A percentile compares a stretch with the other conserved stretches of the same genome.
Conservation (phyloP, 257 asterid species). For the Ocimum tenuiflorum region DNA sequence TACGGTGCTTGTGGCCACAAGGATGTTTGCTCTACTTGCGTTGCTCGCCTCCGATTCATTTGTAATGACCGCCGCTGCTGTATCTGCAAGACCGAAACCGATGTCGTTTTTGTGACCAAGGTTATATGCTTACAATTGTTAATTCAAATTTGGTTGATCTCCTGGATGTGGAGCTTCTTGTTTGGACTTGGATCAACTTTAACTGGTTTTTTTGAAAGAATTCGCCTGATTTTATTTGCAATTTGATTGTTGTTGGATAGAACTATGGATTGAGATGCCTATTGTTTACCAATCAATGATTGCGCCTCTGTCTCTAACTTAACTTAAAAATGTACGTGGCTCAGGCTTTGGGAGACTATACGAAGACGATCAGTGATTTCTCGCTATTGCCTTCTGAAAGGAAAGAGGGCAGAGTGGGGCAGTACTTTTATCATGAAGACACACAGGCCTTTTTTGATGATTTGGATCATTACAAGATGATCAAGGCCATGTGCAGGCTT, state of each 20-base stretch:
- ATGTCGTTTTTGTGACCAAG: slow-evolving; percentile 79
- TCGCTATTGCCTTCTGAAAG: slow-evolving; percentile 53
- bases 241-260: not conserved
- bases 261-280: not conserved
- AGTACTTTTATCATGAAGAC: slow-evolving; percentile 88
- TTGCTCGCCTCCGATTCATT: slow-evolving; percentile 95
- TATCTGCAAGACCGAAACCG: slow-evolving; percentile 81
- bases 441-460: slow-evolving; percentile 90
- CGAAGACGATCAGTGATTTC: slow-evolving; percentile 58
- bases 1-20: slow-evolving; percentile 95
- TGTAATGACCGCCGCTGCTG: slow-evolving; percentile 92
- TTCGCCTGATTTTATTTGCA: not conserved
- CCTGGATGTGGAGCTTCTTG: not conserved
- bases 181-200: slow-evolving; percentile 1
- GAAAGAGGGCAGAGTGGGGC: slow-evolving; percentile 71
- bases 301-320: not conserved
- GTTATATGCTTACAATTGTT: slow-evolving; percentile 22
- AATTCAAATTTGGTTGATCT: slow-evolving; percentile 8
- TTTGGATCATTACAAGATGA: slow-evolving; percentile 86
- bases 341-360: slow-evolving; percentile 88
- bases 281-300: not conserved
- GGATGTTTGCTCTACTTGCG: slow-evolving; percentile 97
- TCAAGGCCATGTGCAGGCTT: slow-evolving; percentile 96
- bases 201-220: not conserved
- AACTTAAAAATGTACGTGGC: not conserved